Evolutionary conservation across 768 basidiomycete genomes (phyloP).

Genomic region (Hypsizygus marmoreus): DNA sequence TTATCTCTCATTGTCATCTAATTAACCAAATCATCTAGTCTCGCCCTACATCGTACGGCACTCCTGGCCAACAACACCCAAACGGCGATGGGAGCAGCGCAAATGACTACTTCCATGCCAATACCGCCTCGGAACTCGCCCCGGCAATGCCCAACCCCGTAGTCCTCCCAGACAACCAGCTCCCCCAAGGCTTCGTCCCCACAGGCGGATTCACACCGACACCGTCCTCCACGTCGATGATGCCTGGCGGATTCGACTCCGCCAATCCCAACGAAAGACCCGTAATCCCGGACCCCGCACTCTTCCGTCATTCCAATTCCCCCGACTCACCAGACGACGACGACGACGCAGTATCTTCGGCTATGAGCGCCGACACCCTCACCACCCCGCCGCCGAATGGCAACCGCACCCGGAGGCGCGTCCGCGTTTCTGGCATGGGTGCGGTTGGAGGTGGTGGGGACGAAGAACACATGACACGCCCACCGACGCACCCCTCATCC

Average conservation of each 20-base stretch:
- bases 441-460: too few relatives aligned
- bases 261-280: too few relatives aligned
- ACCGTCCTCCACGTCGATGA: too few relatives aligned
- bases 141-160: background rate
- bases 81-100: background rate
- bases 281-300: background rate
- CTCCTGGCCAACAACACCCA: background rate
- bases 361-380: slow-evolving; percentile 14
- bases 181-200: background rate
- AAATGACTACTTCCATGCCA: background rate
- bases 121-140: background rate
- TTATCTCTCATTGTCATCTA: background rate
- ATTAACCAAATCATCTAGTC: slow-evolving; percentile 8
- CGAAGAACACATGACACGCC: too few relatives aligned
- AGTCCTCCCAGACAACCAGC: background rate
- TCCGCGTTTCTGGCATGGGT: background rate
- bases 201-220: background rate
- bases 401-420: background rate
- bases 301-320: slow-evolving; percentile 10
- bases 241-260: too few relatives aligned
- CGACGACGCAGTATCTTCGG: slow-evolving; percentile 14
- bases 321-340: slow-evolving; percentile 8
- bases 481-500: too few relatives aligned
- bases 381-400: slow-evolving; percentile 12
- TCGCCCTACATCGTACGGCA: slow-evolving; percentile 6